These are phyloP conservation scores for Pyrenula aspistea DNA, from an alignment of 495 filamentous ascomycete genomes.

Conservation along the genomic window DNA sequence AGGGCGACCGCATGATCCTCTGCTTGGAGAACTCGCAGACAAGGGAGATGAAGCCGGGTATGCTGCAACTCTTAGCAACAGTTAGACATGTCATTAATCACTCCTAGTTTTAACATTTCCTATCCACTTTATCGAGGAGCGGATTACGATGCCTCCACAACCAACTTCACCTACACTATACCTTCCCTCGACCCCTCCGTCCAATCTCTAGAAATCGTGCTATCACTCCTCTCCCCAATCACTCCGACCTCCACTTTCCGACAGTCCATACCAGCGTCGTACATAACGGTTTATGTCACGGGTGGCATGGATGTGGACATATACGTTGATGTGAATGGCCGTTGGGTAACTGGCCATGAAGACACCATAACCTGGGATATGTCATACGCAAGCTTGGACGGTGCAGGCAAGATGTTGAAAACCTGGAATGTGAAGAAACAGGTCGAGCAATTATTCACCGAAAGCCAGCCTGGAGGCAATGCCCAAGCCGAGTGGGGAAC, in stretches of 20 bases:
- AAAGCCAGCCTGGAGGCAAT: conserved; percentile 27
- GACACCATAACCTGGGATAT: conserved; percentile 62
- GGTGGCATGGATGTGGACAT: conserved; percentile 64
- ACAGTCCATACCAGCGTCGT: conserved; percentile 83
- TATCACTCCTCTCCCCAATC: conserved; percentile 87
- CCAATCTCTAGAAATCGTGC: conserved; percentile 46
- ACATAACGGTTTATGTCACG: conserved; percentile 63
- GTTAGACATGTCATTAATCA: neutral
- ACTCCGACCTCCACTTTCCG: conserved; percentile 85
- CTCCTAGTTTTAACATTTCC: conserved; percentile 45
- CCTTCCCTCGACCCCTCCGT: conserved; percentile 16
- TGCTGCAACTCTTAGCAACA: conserved; percentile 5
- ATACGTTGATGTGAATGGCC: conserved; percentile 80
- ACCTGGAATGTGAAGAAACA: conserved; percentile 53
- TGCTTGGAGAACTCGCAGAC: conserved; percentile 17
- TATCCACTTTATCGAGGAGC: conserved; percentile 65
- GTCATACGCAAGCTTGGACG: conserved; percentile 22
- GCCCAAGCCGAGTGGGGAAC: conserved; percentile 88
- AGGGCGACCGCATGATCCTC: conserved; percentile 74
- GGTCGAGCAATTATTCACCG: conserved; percentile 58
- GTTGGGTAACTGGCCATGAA: conserved; percentile 73
- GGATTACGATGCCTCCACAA: conserved; percentile 84
- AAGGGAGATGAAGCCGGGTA: conserved; percentile 17
- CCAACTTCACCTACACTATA: conserved; percentile 77
- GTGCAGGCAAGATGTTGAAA: conserved; percentile 30